A percentile compares a stretch with the other conserved stretches of the same genome.
phyloP scores from a whole-genome alignment of 164 flowering plant species.

The Stephania japonica region DNA sequence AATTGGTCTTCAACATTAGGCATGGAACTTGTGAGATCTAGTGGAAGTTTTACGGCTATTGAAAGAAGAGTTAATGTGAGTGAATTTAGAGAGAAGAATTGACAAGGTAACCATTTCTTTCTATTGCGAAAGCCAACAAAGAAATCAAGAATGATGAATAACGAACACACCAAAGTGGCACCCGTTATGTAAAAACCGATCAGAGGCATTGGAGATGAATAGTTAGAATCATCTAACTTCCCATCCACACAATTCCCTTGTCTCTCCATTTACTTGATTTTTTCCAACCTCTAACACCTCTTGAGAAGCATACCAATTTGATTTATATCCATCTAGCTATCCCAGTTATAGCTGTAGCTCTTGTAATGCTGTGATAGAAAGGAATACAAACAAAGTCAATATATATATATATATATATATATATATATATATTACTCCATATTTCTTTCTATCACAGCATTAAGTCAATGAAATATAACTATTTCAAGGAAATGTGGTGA shows the following conservation, averaged over 20 bases:
- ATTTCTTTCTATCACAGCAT: too few relatives aligned
- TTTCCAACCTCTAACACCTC: neutral
- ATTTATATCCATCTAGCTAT: neutral
- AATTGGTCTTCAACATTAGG: constrained; percentile 12
- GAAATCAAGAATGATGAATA: neutral
- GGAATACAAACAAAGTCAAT: too few relatives aligned
- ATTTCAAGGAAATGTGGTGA: too few relatives aligned
- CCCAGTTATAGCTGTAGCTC: too few relatives aligned
- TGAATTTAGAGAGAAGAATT: constrained; percentile 12
- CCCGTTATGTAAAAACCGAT: neutral
- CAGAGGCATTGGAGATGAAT: neutral
- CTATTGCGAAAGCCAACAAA: neutral
- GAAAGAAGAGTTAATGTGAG: constrained; percentile 11
- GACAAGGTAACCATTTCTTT: neutral
- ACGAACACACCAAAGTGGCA: neutral
- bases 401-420: too few relatives aligned
- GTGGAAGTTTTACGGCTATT: constrained; percentile 16
- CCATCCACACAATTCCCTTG: neutral
- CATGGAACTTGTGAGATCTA: constrained; percentile 11
- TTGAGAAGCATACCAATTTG: neutral
- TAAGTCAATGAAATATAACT: too few relatives aligned
- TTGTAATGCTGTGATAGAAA: too few relatives aligned
- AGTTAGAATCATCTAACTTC: neutral
- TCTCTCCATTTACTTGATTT: neutral
- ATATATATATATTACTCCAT: too few relatives aligned